phyloP scores from a whole-genome alignment of 306 rosid species.

The Citrullus colocynthis region DNA sequence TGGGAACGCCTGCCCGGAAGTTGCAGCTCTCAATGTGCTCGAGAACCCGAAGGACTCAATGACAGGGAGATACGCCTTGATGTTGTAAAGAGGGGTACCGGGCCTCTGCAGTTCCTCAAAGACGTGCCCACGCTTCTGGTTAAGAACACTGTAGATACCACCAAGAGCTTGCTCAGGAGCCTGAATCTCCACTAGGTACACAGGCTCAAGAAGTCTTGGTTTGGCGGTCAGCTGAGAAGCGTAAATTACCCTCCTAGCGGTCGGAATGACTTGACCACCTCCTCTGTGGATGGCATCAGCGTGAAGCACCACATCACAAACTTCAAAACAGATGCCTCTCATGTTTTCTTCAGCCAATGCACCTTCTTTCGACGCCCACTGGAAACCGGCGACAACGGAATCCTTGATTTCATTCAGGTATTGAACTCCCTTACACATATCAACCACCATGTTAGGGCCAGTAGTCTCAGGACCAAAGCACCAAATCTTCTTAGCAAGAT shows the following conservation, averaged over 20 bases:
- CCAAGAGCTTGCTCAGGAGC: conserved; percentile 82
- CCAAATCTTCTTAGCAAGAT: conserved; percentile 85
- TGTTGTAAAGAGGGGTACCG: conserved; percentile 69
- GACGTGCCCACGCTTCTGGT: conserved; percentile 70
- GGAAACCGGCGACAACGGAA: conserved; percentile 70
- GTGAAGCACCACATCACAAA: conserved; percentile 68
- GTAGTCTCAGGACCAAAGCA: conserved; percentile 76
- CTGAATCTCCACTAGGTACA: conserved; percentile 70
- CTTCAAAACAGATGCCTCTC: conserved; percentile 69
- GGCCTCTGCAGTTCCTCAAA: conserved; percentile 74
- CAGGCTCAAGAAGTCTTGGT: conserved; percentile 80
- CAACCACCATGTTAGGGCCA: conserved; percentile 89
- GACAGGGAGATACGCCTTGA: conserved; percentile 70
- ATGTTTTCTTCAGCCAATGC: conserved; percentile 69
- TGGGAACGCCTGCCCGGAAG: conserved; percentile 94
- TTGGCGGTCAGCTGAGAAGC: conserved; percentile 66
- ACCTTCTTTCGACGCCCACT: conserved; percentile 88
- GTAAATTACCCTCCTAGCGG: conserved; percentile 67
- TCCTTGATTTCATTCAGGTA: conserved; percentile 77
- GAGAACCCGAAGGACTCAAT: conserved; percentile 73
- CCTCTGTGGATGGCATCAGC: conserved; percentile 82
- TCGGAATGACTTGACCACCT: conserved; percentile 77
- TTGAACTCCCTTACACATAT: conserved; percentile 83
- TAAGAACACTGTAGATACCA: conserved; percentile 72
- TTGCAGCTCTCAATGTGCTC: conserved; percentile 62